Evolutionary conservation across 345 rosid genomes (phyloP).

Genomic region (Murraya koenigii): DNA sequence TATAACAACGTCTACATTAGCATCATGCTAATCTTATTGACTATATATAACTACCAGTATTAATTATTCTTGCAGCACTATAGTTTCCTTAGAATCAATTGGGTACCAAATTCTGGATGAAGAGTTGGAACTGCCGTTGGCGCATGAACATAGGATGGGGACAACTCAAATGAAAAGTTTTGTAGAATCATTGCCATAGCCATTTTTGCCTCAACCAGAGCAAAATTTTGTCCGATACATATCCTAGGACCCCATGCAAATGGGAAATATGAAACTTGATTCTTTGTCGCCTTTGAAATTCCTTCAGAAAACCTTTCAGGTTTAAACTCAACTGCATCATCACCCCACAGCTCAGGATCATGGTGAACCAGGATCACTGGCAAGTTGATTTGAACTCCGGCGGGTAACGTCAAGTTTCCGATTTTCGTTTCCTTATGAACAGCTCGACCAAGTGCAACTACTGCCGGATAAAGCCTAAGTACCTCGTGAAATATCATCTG

Average conservation of each 20-base stretch:
- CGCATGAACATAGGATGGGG: not conserved
- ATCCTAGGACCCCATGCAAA: constrained; percentile 49
- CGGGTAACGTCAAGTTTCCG: constrained; percentile 17
- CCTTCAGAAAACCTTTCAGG: constrained; percentile 31
- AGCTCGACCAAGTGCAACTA: not conserved
- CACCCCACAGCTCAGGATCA: constrained; percentile 28
- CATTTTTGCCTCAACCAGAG: constrained; percentile 49
- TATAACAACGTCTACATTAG: not conserved
- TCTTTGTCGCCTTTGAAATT: constrained; percentile 39
- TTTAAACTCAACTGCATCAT: constrained; percentile 19
- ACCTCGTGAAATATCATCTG: constrained; percentile 24
- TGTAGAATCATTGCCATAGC: constrained; percentile 40
- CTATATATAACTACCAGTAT: not conserved
- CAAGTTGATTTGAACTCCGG: constrained; percentile 1
- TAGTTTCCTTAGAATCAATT: not conserved
- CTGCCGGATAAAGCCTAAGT: constrained; percentile 25
- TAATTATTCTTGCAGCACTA: not conserved
- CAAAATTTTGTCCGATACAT: constrained; percentile 53
- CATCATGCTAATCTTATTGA: not conserved
- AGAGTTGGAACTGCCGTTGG: not conserved
- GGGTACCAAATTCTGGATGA: not conserved
- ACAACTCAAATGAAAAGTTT: constrained; percentile 37
- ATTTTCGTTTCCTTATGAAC: constrained; percentile 5
- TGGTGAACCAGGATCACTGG: constrained; percentile 20
- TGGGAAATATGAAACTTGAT: constrained; percentile 39